Evolutionary conservation across 371 early-diverging fungal genomes (phyloP).

Genomic region (Blakeslea trispora): DNA sequence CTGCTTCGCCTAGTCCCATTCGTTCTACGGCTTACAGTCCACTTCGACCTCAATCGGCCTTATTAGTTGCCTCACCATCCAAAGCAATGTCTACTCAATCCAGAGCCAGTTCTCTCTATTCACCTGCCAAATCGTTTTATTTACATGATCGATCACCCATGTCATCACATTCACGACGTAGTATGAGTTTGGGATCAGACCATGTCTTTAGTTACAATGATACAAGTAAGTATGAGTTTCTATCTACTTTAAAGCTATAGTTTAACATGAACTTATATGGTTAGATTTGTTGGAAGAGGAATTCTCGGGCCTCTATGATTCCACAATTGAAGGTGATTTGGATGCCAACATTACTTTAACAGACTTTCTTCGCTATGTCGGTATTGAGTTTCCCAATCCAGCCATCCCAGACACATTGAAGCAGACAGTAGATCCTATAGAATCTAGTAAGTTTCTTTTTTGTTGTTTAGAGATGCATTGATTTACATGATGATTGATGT

Average conservation of each 20-base stretch:
- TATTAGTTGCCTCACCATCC: neutral
- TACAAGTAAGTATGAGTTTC: neutral
- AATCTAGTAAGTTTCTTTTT: neutral
- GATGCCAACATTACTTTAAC: neutral
- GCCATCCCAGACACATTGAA: neutral
- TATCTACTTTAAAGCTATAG: no score
- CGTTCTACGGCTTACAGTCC: neutral
- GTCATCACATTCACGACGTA: neutral
- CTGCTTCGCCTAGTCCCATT: no score
- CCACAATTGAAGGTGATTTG: neutral
- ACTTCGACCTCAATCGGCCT: neutral
- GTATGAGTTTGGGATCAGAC: neutral
- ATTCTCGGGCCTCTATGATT: neutral
- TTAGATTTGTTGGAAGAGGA: neutral
- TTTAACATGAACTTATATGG: neutral
- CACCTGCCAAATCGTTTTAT: slow-evolving; percentile 1
- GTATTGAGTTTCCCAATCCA: neutral
- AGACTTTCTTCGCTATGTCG: neutral
- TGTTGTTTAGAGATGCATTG: no score
- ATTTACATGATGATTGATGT: no score
- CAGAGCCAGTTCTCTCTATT: neutral
- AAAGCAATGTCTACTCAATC: neutral
- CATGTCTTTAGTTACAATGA: slow-evolving; percentile 1
- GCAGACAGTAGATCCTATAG: neutral
- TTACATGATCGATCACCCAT: slow-evolving; percentile 7